Conservation (phyloP, 352 stramenopile species). For the Elongisporangium prolatum region DNA sequence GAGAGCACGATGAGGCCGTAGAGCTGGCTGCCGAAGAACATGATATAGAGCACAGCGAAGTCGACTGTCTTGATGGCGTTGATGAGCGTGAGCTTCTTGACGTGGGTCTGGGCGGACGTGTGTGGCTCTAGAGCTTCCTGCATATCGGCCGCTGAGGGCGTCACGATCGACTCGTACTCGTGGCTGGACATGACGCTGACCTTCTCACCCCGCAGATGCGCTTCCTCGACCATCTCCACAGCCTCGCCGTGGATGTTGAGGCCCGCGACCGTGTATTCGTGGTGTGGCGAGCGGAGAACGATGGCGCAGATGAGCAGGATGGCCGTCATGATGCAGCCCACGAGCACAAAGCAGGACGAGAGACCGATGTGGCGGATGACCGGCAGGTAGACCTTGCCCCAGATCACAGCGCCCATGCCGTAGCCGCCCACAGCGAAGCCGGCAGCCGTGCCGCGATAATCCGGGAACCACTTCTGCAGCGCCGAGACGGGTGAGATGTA, state of each 20-base stretch:
- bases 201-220: slow-evolving; percentile 29
- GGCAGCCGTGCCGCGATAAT: slow-evolving; percentile 62
- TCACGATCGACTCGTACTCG: slow-evolving; percentile 42
- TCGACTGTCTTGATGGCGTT: slow-evolving; percentile 46
- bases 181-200: slow-evolving; percentile 33
- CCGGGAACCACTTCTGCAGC: slow-evolving; percentile 77
- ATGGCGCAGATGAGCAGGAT: slow-evolving; percentile 37
- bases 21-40: slow-evolving; percentile 61
- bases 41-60: slow-evolving; percentile 63
- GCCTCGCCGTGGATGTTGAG: slow-evolving; percentile 62
- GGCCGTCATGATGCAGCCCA: slow-evolving; percentile 36
- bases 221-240: slow-evolving; percentile 29
- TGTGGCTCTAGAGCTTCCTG: slow-evolving; percentile 21
- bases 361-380: slow-evolving; percentile 46
- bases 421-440: slow-evolving; percentile 66
- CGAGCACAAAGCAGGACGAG: slow-evolving; percentile 37
- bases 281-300: slow-evolving; percentile 39
- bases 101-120: slow-evolving; percentile 27
- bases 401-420: slow-evolving; percentile 57
- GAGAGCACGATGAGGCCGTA: slow-evolving; percentile 65
- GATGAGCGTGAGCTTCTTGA: slow-evolving; percentile 49
- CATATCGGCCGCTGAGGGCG: slow-evolving; percentile 25
- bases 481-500: slow-evolving; percentile 76
- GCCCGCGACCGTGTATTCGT: slow-evolving; percentile 36
- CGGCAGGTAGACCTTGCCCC: slow-evolving; percentile 59